These are phyloP conservation scores for Fusarium dimerum DNA, from an alignment of 2,329 filamentous ascomycete species.

Conservation along the genomic window DNA sequence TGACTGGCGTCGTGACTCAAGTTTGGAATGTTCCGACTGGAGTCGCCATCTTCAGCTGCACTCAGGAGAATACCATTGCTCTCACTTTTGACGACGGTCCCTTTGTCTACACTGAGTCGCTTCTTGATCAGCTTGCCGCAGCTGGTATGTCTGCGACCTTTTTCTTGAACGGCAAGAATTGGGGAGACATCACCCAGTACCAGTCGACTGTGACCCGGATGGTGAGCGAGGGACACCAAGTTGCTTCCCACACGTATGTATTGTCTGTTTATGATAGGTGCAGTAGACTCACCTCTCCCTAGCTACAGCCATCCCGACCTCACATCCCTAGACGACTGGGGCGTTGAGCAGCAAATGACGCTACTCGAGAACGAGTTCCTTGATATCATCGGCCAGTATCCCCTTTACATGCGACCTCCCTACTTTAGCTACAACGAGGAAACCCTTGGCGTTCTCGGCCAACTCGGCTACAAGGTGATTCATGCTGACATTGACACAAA, in stretches of 20 bases:
- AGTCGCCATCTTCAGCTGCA: slow-evolving; percentile 25
- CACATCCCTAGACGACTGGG: slow-evolving; percentile 22
- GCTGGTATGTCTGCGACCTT: slow-evolving; percentile 32
- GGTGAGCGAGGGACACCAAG: slow-evolving; percentile 52
- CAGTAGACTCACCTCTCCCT: slow-evolving; percentile 1
- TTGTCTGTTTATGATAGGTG: slow-evolving; percentile 10
- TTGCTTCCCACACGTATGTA: slow-evolving; percentile 49
- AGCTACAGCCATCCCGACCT: slow-evolving; percentile 36
- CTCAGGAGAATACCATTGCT: slow-evolving; percentile 30
- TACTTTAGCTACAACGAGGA: slow-evolving; percentile 37
- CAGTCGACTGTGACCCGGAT: slow-evolving; percentile 37
- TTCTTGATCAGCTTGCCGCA: slow-evolving; percentile 33
- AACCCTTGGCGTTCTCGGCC: slow-evolving; percentile 30
- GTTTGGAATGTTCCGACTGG: slow-evolving; percentile 11
- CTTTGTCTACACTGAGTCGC: slow-evolving; percentile 34
- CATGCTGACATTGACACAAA: slow-evolving; percentile 58
- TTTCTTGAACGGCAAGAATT: slow-evolving; percentile 26
- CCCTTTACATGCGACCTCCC: slow-evolving; percentile 40
- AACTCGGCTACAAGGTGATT: slow-evolving; percentile 51
- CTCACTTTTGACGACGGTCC: slow-evolving; percentile 45
- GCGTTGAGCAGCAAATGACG: slow-evolving; percentile 26
- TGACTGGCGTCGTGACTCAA: neutral
- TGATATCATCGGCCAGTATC: slow-evolving; percentile 30
- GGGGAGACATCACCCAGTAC: slow-evolving; percentile 13
- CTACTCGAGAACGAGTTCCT: slow-evolving; percentile 33